phyloP scores from a whole-genome alignment of 371 early-diverging fungal species.

The Circinella minor region DNA sequence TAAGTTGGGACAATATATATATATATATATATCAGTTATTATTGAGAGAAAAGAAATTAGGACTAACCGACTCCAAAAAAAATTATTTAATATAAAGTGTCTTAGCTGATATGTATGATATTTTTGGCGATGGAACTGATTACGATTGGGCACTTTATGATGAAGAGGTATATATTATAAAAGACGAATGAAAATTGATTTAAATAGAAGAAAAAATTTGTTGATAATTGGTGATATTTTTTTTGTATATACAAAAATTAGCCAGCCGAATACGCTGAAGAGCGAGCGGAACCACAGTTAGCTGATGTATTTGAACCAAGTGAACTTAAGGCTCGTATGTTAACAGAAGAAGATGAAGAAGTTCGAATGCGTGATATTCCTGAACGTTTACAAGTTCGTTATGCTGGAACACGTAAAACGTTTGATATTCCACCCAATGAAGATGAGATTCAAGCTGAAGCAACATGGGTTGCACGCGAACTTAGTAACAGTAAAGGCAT shows the following conservation, averaged over 20 bases:
- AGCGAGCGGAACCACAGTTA: constrained; percentile 61
- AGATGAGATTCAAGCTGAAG: constrained; percentile 66
- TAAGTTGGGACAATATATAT: constrained; percentile 12
- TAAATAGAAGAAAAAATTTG: neutral
- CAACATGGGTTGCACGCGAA: constrained; percentile 58
- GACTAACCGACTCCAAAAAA: neutral
- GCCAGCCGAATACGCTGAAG: constrained; percentile 4
- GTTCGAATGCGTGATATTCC: constrained; percentile 91
- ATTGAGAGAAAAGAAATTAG: neutral
- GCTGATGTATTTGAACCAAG: constrained; percentile 91
- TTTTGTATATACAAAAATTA: neutral
- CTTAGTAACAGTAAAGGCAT: constrained; percentile 35
- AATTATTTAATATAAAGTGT: constrained; percentile 50
- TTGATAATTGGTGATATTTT: neutral
- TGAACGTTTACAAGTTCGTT: constrained; percentile 88
- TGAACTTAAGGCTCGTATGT: constrained; percentile 85
- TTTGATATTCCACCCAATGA: constrained; percentile 40
- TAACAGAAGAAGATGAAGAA: constrained; percentile 91
- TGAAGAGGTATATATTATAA: constrained; percentile 33
- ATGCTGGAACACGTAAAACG: constrained; percentile 48
- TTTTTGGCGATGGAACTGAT: constrained; percentile 92
- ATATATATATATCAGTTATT: neutral
- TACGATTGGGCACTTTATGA: constrained; percentile 83
- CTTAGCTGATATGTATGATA: constrained; percentile 83
- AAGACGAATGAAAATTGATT: neutral